Evolutionary conservation across 768 basidiomycete genomes (phyloP), one percentile per base, ranked within the genome.

Genomic region (Lactarius hengduanensis): DNA sequence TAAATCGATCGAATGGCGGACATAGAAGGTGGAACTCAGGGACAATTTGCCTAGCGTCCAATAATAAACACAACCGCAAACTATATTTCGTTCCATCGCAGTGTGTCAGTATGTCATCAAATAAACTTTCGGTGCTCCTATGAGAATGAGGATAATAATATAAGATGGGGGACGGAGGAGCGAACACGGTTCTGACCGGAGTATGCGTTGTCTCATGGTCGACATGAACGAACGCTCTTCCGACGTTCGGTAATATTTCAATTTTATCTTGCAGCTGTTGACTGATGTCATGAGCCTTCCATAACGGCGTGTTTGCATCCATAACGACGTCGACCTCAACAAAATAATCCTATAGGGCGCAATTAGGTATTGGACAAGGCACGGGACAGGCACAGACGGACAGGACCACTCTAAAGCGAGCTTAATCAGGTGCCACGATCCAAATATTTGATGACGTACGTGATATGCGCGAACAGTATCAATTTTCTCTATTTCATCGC

Each of bases 251-350:
- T 45, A 97, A 79, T 18, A 86, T 84, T 74, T 97, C 95, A 57
- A 97, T 87, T 77, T 90, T 92, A 73, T 94, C 93, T 73, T 94
- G 92, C 20, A 94, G 77, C 68, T 88, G 82, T 76, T 94, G 92
- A 71, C 89, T 89, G 66, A 92, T 73, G 74, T 94, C 92, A 74
- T 94, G 92, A 22, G 93, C 92, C 75, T 88, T 89, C 88, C 90
- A 92, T 1, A 98, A 79, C 0, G 94, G 92, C 30, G 94, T 97
- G 64, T 86, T 86, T 11, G 89, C 89, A 67, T 88, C 84, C 89
- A 98, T 92, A 53, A 98, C 96, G 56, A 98, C 85, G 75, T 99
- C 97, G 16, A 98, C 83, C 77, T 98, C 97, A 55, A 98, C 95
- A 73, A 95, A 92, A 74, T 94, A 96, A 66, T 93, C 85, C 89